These are phyloP conservation scores for Tricholoma flavovirens DNA, from an alignment of 768 basidiomycete species.

Conservation along the genomic window DNA sequence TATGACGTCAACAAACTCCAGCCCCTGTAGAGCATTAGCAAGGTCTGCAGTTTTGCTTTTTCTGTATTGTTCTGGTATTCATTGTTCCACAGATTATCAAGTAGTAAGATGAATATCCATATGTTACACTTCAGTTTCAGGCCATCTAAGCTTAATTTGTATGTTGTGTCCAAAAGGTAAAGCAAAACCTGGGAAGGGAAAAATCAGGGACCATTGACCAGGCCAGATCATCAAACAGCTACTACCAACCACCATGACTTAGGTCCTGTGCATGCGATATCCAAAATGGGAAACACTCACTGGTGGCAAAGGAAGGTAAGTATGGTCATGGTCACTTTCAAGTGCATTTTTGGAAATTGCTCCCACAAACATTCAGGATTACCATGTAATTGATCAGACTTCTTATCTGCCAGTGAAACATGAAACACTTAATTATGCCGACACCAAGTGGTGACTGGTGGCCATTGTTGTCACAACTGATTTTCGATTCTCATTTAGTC, in stretches of 20 bases:
- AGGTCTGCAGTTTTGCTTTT: background rate
- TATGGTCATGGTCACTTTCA: background rate
- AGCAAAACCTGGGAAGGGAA: background rate
- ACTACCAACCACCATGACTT: background rate
- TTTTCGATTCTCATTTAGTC: too few relatives aligned
- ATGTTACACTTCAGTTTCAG: background rate
- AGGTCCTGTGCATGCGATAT: background rate
- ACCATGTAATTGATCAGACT: background rate
- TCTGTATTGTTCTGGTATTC: background rate
- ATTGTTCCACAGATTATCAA: background rate
- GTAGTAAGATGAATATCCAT: background rate
- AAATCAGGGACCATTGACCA: background rate
- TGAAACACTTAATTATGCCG: background rate
- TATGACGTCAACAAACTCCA: slow-evolving; percentile 3
- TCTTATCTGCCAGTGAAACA: background rate
- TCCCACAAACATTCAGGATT: background rate
- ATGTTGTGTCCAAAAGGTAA: background rate
- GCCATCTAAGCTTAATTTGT: background rate
- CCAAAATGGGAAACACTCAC: background rate
- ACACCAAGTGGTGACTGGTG: background rate
- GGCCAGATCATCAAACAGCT: background rate
- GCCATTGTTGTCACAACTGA: background rate
- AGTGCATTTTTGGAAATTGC: background rate
- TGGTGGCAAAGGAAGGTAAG: background rate
- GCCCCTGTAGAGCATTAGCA: background rate